Evolutionary conservation across 2,329 filamentous ascomycete species (phyloP), one percentile per base, ranked within the genome.

Genomic region (Fusarium sp.): DNA sequence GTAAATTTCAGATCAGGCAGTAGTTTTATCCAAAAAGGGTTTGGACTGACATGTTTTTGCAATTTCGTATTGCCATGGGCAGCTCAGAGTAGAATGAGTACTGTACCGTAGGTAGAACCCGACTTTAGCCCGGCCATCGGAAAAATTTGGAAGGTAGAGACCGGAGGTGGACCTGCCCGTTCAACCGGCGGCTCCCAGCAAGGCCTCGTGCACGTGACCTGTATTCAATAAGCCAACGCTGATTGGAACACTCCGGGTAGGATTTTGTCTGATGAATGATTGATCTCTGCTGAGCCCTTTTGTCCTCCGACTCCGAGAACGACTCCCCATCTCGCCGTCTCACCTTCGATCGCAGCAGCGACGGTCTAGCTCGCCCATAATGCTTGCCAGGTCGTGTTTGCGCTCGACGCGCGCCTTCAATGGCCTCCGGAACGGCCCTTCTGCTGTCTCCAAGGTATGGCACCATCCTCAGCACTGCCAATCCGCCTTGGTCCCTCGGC

Each of bases 351-450:
- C 70, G 73, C 74, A 74, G 72, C 75, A 74, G 74, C 70, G 73
- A 72, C 74, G 72, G 71, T 77, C 72, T 70, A 77, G 72, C 71
- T 75, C 70, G 79, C 79, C 80, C 85, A 90, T 80, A 78, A 97
- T 98, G 94, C 89, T 97, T 87, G 91, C 92, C 83, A 91, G 93
- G 86, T 92, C 93, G 82, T 88, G 88, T 83, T 83, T 96, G 86
- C 92, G 92, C 85, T 88, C 91, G 79, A 86, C 91, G 87, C 93
- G 93, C 88, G 86, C 90, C 76, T 85, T 93, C 84, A 90, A 89
- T 84, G 85, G 88, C 80, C 86, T 89, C 75, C 85, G 88, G 83
- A 90, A 90, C 84, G 85, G 86, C 80, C 84, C 88, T 78, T 83
- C 87, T 78, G 86, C 87, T 78, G 81, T 89, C 75, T 83, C 88